phyloP scores from a whole-genome alignment of 139 green algal genomes.

The Chlorella sorokiniana region DNA sequence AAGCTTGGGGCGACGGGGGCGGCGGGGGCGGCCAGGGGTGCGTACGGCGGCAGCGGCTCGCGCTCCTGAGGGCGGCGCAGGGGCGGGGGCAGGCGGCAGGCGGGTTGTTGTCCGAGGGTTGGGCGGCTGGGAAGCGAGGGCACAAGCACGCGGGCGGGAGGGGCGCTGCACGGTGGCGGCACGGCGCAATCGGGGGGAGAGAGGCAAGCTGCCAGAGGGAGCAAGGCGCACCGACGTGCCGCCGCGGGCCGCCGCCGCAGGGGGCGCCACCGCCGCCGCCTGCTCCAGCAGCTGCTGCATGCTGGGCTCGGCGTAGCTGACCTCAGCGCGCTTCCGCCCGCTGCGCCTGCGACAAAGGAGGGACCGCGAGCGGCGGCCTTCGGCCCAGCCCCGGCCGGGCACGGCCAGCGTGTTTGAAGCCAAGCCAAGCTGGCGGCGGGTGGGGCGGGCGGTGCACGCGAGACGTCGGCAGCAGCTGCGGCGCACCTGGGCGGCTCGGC shows the following conservation, averaged over 20 bases:
- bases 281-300: background rate
- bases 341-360: conserved; percentile 3
- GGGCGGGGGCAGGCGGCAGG: background rate
- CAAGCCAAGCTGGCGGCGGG: too few relatives aligned
- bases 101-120: too few relatives aligned
- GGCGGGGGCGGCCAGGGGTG: background rate
- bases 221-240: too few relatives aligned
- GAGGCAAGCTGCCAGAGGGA: too few relatives aligned
- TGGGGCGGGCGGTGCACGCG: background rate
- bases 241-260: background rate
- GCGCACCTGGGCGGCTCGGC: background rate
- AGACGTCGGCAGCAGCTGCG: too few relatives aligned
- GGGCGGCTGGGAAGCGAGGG: too few relatives aligned
- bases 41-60: conserved; percentile 9
- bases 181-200: too few relatives aligned
- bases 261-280: background rate
- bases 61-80: conserved; percentile 10
- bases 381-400: background rate
- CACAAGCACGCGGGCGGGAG: too few relatives aligned
- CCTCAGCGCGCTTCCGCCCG: conserved; percentile 12
- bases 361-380: background rate
- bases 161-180: too few relatives aligned
- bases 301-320: conserved; percentile 11
- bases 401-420: background rate
- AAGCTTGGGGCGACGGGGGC: background rate